phyloP scores from a whole-genome alignment of 495 filamentous ascomycete species.

The Podospora didyma region DNA sequence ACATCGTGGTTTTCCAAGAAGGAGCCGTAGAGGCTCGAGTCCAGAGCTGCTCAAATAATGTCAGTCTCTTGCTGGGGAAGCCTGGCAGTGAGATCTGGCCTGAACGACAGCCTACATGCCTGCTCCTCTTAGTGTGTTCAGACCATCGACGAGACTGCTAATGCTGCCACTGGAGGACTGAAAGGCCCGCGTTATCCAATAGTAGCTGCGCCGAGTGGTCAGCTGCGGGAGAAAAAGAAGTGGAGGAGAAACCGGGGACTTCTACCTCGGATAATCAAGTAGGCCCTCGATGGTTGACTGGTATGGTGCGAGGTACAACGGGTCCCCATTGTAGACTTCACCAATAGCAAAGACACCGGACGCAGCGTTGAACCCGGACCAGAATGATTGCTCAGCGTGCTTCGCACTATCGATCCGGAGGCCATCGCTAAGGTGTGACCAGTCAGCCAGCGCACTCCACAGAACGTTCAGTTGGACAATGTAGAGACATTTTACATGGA shows the following conservation, averaged over 20 bases:
- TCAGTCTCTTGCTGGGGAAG: neutral
- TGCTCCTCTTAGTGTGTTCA: slow-evolving; percentile 47
- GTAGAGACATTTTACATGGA: slow-evolving; percentile 39
- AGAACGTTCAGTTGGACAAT: too few relatives aligned
- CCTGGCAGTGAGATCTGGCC: neutral
- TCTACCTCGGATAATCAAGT: slow-evolving; percentile 65
- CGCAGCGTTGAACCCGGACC: slow-evolving; percentile 56
- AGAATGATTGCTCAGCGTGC: slow-evolving; percentile 70
- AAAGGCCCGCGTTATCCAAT: slow-evolving; percentile 59
- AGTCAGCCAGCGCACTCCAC: too few relatives aligned
- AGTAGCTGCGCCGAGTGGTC: slow-evolving; percentile 38
- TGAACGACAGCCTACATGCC: slow-evolving; percentile 3
- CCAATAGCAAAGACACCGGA: slow-evolving; percentile 69
- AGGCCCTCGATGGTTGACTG: slow-evolving; percentile 60
- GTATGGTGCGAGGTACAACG: slow-evolving; percentile 59
- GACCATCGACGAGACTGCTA: slow-evolving; percentile 54
- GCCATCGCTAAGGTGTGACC: slow-evolving; percentile 65
- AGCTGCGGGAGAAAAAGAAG: neutral
- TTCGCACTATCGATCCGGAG: slow-evolving; percentile 73
- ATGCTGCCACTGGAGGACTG: slow-evolving; percentile 55
- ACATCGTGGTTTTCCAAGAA: slow-evolving; percentile 84
- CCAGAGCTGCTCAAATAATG: slow-evolving; percentile 38
- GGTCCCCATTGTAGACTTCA: slow-evolving; percentile 63
- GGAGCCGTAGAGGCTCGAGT: slow-evolving; percentile 62
- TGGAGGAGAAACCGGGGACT: neutral